Base-by-base conservation (phyloP, 371 early-diverging fungal genomes). In the Dichotomocladium elegans region DNA sequence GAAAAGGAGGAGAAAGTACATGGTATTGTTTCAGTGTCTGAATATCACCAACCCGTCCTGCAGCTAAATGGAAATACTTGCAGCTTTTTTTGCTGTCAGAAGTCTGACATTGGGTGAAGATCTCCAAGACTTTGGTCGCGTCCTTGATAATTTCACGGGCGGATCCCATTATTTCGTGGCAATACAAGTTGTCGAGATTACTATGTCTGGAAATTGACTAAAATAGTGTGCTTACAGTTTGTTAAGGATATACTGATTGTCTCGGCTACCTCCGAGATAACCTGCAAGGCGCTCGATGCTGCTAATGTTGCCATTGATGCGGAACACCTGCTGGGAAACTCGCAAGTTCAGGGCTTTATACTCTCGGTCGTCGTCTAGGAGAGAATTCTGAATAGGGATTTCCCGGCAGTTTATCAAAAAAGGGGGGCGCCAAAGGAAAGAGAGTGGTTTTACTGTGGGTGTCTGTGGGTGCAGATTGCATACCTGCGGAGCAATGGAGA, bases 121-220 rank as follows among this genome's bases (percentile, higher is more conserved):
- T 56, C 62, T 94, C 93, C 53, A 96, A 74, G 41, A 92, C 89
- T 6, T 64, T 59, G 17, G 83, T 86, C 24, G 93, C 89, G 34
- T 81, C 80, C 57, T 88, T 89, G 29, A 93, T 88, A 40, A 91
- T 74, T n/a, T 81, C 85, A 35, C 91, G 75, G 9, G 95, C 94
- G 24, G 73, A 68, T 47, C 93, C 92, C 11, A 90, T 93, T 42
- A 91, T 68, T 43, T 79, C 77, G 70, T 92, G 91, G 34, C 94
- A 91, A 14, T 34, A 14, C 12, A n/a, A 24, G 9, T 7, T 26
- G 5, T 28, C 25, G 29, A n/a, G 15, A 17, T 14, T 24, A 29
- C 29, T 46, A 21, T n/a, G 29, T 8, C 14, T n/a, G 9, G 3
- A 26, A 40, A 17, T 31, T 22, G 11, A 40, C 52, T 44, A 52